Conservation (phyloP, 2,329 filamentous ascomycete species). For the Diaporthe sp. region DNA sequence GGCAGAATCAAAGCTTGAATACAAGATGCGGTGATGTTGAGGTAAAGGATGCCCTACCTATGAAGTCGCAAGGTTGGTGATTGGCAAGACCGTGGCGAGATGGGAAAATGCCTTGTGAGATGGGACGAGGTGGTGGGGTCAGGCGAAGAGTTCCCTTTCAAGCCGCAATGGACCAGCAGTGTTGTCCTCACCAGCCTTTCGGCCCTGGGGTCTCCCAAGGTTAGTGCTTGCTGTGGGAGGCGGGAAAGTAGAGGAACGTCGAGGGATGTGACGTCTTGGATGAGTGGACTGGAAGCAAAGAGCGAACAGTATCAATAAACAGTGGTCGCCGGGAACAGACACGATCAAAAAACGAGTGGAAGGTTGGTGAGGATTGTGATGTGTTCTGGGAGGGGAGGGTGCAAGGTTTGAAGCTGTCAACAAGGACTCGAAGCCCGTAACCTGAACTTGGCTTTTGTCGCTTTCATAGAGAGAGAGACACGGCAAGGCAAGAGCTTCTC, state of each 20-base stretch:
- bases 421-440: background rate
- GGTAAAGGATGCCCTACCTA: background rate
- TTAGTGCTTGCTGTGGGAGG: background rate
- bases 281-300: slow-evolving; percentile 17
- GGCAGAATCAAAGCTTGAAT: background rate
- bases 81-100: background rate
- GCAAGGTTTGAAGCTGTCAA: slow-evolving; percentile 2
- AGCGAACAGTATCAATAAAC: slow-evolving; percentile 34
- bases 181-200: background rate
- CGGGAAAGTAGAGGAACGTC: background rate
- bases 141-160: background rate
- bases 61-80: background rate
- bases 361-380: slow-evolving; percentile 32
- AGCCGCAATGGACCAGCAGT: background rate
- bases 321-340: slow-evolving; percentile 17
- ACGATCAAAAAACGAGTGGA: slow-evolving; percentile 36
- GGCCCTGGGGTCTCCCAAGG: background rate
- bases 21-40: background rate
- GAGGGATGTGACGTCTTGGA: background rate
- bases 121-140: background rate
- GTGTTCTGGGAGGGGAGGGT: background rate
- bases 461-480: background rate
- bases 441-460: background rate
- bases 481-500: background rate
- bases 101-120: background rate